Evolutionary conservation across 768 basidiomycete genomes (phyloP).

Genomic region (Naematelia aurantialba): DNA sequence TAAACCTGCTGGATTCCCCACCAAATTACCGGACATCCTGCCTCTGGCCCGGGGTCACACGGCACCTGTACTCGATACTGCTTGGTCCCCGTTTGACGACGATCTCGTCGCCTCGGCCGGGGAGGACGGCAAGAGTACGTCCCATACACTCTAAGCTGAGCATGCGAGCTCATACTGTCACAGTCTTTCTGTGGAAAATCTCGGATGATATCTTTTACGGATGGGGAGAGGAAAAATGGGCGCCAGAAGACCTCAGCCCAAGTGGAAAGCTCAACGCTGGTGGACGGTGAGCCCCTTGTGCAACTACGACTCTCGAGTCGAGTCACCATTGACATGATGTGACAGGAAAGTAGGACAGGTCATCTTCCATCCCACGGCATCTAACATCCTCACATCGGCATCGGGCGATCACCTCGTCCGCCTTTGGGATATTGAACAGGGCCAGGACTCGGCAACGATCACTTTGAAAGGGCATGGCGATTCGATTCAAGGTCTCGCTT

Average conservation of each 20-base stretch:
- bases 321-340: too few species aligned
- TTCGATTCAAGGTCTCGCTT: conserved; percentile 78
- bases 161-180: neutral
- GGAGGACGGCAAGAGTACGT: conserved; percentile 76
- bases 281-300: conserved; percentile 33
- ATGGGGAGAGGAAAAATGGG: conserved; percentile 81
- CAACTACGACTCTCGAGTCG: too few species aligned
- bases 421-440: conserved; percentile 81
- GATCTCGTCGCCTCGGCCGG: conserved; percentile 82
- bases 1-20: conserved; percentile 58
- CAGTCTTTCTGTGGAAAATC: conserved; percentile 81
- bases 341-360: conserved; percentile 86
- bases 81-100: conserved; percentile 94
- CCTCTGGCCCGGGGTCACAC: conserved; percentile 77
- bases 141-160: neutral
- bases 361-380: conserved; percentile 85
- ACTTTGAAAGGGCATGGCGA: conserved; percentile 75
- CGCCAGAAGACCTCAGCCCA: conserved; percentile 76
- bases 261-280: conserved; percentile 48
- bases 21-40: conserved; percentile 84
- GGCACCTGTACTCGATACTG: conserved; percentile 71
- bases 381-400: conserved; percentile 72
- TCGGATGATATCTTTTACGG: conserved; percentile 68
- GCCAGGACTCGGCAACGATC: conserved; percentile 62
- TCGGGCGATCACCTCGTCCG: conserved; percentile 82